phyloP scores from a whole-genome alignment of 2,329 filamentous ascomycete genomes.

The Curvularia sp. region DNA sequence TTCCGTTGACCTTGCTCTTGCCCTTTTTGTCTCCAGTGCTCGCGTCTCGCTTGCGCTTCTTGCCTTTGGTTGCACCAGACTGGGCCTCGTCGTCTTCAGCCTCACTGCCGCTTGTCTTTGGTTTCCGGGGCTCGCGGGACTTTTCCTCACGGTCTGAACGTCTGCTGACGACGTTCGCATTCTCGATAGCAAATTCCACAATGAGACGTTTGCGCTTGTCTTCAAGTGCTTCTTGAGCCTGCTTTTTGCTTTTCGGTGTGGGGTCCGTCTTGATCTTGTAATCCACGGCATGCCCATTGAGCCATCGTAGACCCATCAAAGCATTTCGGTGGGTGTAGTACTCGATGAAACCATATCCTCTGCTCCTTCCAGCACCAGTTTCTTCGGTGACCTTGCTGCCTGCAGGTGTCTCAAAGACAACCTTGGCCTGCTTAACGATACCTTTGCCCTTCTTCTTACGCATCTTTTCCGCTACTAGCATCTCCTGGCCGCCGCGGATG shows the following conservation, averaged over 20 bases:
- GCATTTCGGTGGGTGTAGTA: constrained; percentile 93
- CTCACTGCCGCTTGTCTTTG: constrained; percentile 23
- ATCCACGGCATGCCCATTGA: constrained; percentile 77
- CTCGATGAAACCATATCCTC: constrained; percentile 97
- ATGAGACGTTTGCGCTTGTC: constrained; percentile 90
- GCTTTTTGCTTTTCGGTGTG: constrained; percentile 50
- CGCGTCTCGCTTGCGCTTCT: constrained; percentile 53
- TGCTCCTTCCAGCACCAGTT: constrained; percentile 78
- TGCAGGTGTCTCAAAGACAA: constrained; percentile 88
- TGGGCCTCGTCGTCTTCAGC: constrained; percentile 22
- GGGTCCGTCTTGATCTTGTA: constrained; percentile 58
- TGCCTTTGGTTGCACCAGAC: constrained; percentile 27
- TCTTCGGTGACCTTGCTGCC: constrained; percentile 83
- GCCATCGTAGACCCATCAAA: constrained; percentile 90
- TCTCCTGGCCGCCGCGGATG: constrained; percentile 77
- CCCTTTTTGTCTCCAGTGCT: constrained; percentile 16
- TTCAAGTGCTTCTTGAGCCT: constrained; percentile 54
- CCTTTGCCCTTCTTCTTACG: constrained; percentile 84
- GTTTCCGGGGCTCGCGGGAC: constrained; percentile 55
- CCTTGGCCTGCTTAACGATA: constrained; percentile 89
- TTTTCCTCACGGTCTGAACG: constrained; percentile 70
- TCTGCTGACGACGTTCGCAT: constrained; percentile 90
- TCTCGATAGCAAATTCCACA: constrained; percentile 97
- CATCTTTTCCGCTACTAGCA: constrained; percentile 78
- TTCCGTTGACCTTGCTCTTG: constrained; percentile 25